Evolutionary conservation across 179 eudicot species (phyloP), one percentile per base, ranked within the genome.

Genomic region (Camellia oleifera): DNA sequence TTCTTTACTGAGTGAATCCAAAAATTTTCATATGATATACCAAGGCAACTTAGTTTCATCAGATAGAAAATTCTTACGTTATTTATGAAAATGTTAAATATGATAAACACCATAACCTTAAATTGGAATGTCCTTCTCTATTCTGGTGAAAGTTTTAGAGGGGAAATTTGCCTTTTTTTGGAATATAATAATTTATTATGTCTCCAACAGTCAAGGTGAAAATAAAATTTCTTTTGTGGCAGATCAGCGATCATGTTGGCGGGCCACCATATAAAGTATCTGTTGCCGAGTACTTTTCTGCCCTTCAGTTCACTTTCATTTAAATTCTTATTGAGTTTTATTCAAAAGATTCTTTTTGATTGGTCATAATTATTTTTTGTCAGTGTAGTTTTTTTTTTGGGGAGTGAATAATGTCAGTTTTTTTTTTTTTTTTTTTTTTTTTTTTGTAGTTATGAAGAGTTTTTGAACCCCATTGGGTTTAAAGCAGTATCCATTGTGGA

Each of bases 261-360:
- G 98, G 98, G 56, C 98, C 98, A 53, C 98, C 98, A 5, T 94
- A 86, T 73, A 89, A 81, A 83, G 78, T 84, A 74, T 85, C 89
- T 17, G 87, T 90, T 67, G 48, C 91, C 1, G 94, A 91, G 98
- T 94, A 91, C 79, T 71, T 78, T 74, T 75, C 81, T 44, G 13
- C 13, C 40, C 62, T 57, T 76, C 71, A 12, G 20, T 77, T 63
- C 42, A 63, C 7, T 81, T 48, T 67, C 50, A 54, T 67, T 44
- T n/a, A 12, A 26, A 65, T 6, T 26, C 10, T 45, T 79, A 20
- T 67, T 13, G 17, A 63, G 32, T 67, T 42, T 11, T 40, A 7
- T 12, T 8, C 13, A 57, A 32, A 12, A 56, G 20, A 44, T 77
- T 72, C 26, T 18, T 44, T 42, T 20, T 61, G 50, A 72, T 62